Percentiles rank a stretch among this genome's conserved stretches.
Evolutionary conservation across 768 basidiomycete species (phyloP).

Genomic region (Rhizopogon roseolus): DNA sequence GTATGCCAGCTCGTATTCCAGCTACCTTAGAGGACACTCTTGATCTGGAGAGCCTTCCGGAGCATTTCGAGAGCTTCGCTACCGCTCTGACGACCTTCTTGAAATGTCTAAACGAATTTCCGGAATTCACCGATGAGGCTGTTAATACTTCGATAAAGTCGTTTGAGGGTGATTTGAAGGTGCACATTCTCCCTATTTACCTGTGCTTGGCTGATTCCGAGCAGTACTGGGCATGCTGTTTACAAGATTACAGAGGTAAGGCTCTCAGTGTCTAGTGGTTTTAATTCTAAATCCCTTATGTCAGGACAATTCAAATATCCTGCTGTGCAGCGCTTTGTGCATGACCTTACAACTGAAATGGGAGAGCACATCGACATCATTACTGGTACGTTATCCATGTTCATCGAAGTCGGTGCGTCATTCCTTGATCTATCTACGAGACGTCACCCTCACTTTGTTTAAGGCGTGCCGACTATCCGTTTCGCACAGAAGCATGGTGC

Average conservation of each 20-base stretch:
- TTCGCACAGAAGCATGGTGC: conserved; percentile 73
- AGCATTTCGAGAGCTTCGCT: conserved; percentile 57
- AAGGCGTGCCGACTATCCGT: conserved; percentile 72
- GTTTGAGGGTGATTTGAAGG: conserved; percentile 68
- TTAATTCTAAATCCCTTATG: neutral
- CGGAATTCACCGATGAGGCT: conserved; percentile 71
- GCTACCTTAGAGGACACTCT: conserved; percentile 27
- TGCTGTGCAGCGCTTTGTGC: conserved; percentile 69
- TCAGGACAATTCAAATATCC: conserved; percentile 69
- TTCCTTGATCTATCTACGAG: neutral
- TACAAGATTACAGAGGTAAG: conserved; percentile 58
- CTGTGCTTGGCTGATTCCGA: neutral
- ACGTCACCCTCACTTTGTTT: neutral
- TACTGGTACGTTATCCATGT: conserved; percentile 61
- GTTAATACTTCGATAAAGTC: conserved; percentile 64
- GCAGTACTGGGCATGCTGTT: conserved; percentile 75
- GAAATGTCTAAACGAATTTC: conserved; percentile 71
- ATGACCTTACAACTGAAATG: conserved; percentile 71
- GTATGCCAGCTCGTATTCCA: conserved; percentile 16
- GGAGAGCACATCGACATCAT: conserved; percentile 70
- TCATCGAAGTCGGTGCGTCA: conserved; percentile 66
- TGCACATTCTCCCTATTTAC: conserved; percentile 17
- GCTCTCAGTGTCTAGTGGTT: neutral
- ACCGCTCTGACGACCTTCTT: conserved; percentile 66
- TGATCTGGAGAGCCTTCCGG: conserved; percentile 63